Evolutionary conservation across 2,329 filamentous ascomycete genomes (phyloP), one percentile per base, ranked within the genome.

Genomic region (Fusarium verrucosum): DNA sequence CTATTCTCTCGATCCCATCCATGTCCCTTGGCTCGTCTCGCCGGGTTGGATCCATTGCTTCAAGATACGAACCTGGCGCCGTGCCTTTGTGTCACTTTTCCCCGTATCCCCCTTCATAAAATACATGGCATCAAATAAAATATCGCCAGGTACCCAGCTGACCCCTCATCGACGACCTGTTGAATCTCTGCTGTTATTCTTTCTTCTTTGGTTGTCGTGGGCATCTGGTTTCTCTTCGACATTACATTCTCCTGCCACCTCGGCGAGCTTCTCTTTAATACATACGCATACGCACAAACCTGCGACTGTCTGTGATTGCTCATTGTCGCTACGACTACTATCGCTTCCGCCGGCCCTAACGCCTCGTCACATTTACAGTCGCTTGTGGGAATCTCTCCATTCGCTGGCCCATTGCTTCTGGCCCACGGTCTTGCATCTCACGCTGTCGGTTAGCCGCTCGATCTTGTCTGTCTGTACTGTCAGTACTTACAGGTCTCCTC

Each of bases 31-130:
- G 68, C 65, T 71, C 61, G 69, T 66, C 67, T 66, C 69, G 69
- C 49, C 65, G 61, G 66, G 67, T 62, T 62, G 66, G 68, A 64
- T 69, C 70, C 68, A 70, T 69, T 70, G 70, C 69, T 71, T 72
- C 70, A 72, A 72, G 70, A 71, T 70, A 72, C 70, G 70, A 69
- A 70, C 68, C 66, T 59, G 70, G 66, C 61, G 70, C 60, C 64
- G 62, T 72, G 64, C 62, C 52, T 64, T 60, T 72, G 70, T 72
- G 70, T 71, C 70, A 71, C 68, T 72, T 70, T 70, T 69, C 70
- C 65, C 70, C 70, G 70, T 72, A 60, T 70, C 64, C 70, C 70
- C 70, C 70, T 72, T 72, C 70, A 72, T 72, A 71, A 72, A 72
- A 70, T 71, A 71, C 53, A 71, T 66, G 66, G 57, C 64, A 72